Conservation (phyloP, 495 filamentous ascomycete species). For the Letharia lupina region DNA sequence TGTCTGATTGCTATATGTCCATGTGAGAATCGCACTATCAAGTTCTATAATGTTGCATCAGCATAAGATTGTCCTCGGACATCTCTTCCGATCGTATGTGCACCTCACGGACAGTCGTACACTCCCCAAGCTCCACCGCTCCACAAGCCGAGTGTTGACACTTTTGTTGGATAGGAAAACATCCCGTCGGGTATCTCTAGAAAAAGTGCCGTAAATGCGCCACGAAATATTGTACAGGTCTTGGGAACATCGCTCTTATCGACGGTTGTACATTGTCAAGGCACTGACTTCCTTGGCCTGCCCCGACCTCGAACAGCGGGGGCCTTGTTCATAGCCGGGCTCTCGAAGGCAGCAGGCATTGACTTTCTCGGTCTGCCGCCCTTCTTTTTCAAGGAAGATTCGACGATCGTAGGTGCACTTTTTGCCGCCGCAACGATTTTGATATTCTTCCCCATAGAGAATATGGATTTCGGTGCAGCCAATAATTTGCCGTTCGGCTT, state of each 20-base stretch:
- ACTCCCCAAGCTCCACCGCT: not conserved
- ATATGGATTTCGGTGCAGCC: slow-evolving; percentile 19
- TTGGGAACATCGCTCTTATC: not conserved
- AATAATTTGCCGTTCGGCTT: slow-evolving; percentile 7
- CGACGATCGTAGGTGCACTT: slow-evolving; percentile 3
- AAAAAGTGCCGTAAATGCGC: not conserved
- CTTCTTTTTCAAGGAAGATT: slow-evolving; percentile 5
- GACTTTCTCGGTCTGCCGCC: not conserved
- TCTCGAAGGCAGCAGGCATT: not conserved
- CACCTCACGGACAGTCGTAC: not conserved
- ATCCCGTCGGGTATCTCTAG: not conserved
- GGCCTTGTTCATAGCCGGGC: not conserved
- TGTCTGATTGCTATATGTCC: not conserved
- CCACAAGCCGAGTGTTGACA: not conserved
- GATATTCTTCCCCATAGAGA: slow-evolving; percentile 23
- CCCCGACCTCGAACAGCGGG: slow-evolving; percentile 3
- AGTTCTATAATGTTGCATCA: not conserved
- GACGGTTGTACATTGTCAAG: not conserved
- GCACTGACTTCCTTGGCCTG: slow-evolving; percentile 1
- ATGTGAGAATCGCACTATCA: not conserved
- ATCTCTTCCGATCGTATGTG: not conserved
- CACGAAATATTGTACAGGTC: not conserved
- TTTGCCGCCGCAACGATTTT: slow-evolving; percentile 16
- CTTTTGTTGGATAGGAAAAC: not conserved
- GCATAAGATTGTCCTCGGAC: not conserved